phyloP scores from a whole-genome alignment of 176 grass and related monocot species.

The Luzula sylvatica region DNA sequence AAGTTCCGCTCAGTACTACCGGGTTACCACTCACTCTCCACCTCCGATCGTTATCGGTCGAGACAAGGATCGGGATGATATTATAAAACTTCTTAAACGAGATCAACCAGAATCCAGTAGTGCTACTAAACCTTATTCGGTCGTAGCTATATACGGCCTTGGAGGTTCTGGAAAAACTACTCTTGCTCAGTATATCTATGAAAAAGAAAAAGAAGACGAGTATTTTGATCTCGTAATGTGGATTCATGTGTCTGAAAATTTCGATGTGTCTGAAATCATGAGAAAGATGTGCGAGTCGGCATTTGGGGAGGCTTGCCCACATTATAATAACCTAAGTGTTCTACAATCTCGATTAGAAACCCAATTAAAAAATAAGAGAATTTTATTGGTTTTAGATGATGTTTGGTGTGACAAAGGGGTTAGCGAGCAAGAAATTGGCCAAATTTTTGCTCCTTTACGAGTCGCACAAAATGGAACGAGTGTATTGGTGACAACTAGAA shows the following conservation, averaged over 20 bases:
- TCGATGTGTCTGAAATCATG: neutral
- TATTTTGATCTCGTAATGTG: constrained; percentile 27
- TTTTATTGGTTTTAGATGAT: constrained; percentile 36
- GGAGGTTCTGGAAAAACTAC: constrained; percentile 20
- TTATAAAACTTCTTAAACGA: constrained; percentile 4
- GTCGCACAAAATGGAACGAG: too few relatives aligned
- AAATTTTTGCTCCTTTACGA: too few relatives aligned
- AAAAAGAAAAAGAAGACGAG: neutral
- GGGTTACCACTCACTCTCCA: neutral
- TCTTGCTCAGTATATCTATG: constrained; percentile 21
- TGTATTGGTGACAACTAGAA: constrained; percentile 25
- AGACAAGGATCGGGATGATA: constrained; percentile 3
- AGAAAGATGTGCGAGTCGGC: constrained; percentile 3
- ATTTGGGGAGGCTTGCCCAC: neutral
- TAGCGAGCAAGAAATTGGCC: too few relatives aligned
- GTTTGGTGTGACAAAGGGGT: too few relatives aligned
- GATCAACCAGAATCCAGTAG: neutral
- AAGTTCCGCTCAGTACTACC: neutral
- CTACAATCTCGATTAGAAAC: neutral
- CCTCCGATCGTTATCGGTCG: constrained; percentile 9
- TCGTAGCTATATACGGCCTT: constrained; percentile 21
- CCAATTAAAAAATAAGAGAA: neutral
- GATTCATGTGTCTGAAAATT: constrained; percentile 17
- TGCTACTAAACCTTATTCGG: neutral
- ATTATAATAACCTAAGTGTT: neutral